Percentiles rank a stretch among this genome's conserved stretches.
Evolutionary conservation across 352 stramenopile species (phyloP).

Genomic region (Phytophthora agathidicida): DNA sequence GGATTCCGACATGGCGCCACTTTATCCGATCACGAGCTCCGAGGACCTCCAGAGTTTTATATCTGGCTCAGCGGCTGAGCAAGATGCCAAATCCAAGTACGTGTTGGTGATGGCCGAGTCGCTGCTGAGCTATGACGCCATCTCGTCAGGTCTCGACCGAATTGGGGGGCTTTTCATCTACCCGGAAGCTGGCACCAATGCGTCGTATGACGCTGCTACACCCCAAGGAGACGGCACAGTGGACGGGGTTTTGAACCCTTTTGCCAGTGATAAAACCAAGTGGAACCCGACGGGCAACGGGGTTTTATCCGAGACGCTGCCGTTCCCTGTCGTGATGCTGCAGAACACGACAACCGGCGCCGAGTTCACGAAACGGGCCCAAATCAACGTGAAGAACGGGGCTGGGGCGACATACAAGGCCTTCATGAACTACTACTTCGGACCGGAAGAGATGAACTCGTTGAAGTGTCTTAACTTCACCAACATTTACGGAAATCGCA

Average conservation of each 20-base stretch:
- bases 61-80: constrained; percentile 17
- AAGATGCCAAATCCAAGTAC: constrained; percentile 47
- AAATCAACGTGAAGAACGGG: constrained; percentile 55
- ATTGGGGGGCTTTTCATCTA: constrained; percentile 71
- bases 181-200: constrained; percentile 48
- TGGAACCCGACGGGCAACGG: constrained; percentile 73
- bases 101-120: constrained; percentile 71
- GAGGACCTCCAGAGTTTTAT: constrained; percentile 58
- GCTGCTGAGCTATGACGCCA: constrained; percentile 49
- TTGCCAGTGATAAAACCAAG: constrained; percentile 49
- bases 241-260: constrained; percentile 76
- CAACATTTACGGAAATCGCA: constrained; percentile 72
- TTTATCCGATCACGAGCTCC: constrained; percentile 55
- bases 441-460: constrained; percentile 74
- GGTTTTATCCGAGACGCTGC: constrained; percentile 45
- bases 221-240: constrained; percentile 68
- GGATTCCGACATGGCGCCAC: constrained; percentile 53
- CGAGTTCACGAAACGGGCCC: constrained; percentile 56
- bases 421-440: constrained; percentile 89
- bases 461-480: constrained; percentile 72
- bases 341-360: constrained; percentile 40
- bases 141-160: constrained; percentile 30
- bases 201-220: constrained; percentile 52
- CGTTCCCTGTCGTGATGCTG: constrained; percentile 78
- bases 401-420: constrained; percentile 68